These are phyloP conservation scores for Lumnitzera racemosa DNA, from an alignment of 345 rosid species.

Conservation along the genomic window DNA sequence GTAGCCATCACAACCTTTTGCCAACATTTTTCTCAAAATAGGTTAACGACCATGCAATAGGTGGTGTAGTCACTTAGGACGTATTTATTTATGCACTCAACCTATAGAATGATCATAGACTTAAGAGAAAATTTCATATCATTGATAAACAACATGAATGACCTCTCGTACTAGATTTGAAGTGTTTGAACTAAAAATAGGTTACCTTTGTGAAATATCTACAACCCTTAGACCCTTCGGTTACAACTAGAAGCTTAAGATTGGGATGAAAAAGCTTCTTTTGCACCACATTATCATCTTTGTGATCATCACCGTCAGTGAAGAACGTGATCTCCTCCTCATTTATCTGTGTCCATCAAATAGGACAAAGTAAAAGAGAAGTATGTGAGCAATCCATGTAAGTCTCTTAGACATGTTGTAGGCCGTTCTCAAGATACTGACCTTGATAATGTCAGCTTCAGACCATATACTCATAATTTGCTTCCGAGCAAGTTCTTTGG, in stretches of 20 bases:
- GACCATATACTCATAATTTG: slow-evolving; percentile 64
- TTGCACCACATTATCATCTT: slow-evolving; percentile 35
- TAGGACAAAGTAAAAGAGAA: neutral
- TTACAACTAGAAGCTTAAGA: slow-evolving; percentile 50
- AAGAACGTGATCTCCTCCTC: slow-evolving; percentile 37
- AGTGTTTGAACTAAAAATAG: neutral
- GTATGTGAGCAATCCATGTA: neutral
- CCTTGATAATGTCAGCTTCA: slow-evolving; percentile 52
- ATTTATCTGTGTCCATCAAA: slow-evolving; percentile 22
- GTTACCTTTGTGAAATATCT: slow-evolving; percentile 45
- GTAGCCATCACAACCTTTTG: too few species aligned
- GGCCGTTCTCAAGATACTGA: neutral
- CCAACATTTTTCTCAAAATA: too few species aligned
- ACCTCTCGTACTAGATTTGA: neutral
- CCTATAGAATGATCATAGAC: too few species aligned
- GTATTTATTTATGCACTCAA: too few species aligned
- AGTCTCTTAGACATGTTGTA: neutral
- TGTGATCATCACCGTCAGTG: slow-evolving; percentile 24
- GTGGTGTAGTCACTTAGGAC: too few species aligned
- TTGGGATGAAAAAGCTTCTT: slow-evolving; percentile 44
- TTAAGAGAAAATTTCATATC: too few species aligned
- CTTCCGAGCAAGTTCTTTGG: slow-evolving; percentile 43
- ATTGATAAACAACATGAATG: neutral
- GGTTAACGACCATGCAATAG: too few species aligned
- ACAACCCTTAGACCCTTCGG: slow-evolving; percentile 53